Conservation (phyloP, 2,329 filamentous ascomycete genomes). For the Taxawa tesnikishii region DNA sequence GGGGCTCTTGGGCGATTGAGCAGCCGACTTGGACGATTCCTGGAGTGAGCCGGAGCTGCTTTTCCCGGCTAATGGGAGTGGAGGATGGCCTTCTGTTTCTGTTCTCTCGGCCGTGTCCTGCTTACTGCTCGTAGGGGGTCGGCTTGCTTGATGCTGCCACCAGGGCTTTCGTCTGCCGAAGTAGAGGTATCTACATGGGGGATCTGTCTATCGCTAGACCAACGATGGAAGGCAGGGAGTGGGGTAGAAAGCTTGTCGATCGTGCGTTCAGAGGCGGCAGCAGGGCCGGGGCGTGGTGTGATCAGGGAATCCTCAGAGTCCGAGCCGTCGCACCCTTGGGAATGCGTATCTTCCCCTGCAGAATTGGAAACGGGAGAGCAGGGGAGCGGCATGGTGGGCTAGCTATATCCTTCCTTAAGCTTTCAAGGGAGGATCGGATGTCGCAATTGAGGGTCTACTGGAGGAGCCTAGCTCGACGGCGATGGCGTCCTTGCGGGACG, state of each 20-base stretch:
- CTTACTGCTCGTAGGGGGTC: constrained; percentile 1
- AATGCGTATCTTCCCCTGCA: constrained; percentile 12
- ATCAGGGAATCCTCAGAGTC: constrained; percentile 18
- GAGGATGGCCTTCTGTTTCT: constrained; percentile 2
- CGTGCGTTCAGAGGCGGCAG: constrained; percentile 16
- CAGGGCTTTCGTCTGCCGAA: too few species aligned
- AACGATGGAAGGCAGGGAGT: constrained; percentile 6
- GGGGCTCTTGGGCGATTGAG: background rate
- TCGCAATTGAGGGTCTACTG: constrained; percentile 7
- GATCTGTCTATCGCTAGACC: constrained; percentile 6
- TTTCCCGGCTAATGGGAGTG: constrained; percentile 1
- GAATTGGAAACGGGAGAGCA: constrained; percentile 21
- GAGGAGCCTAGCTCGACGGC: too few species aligned
- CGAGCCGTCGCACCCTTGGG: constrained; percentile 12
- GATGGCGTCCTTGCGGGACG: background rate
- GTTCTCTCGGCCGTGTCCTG: background rate
- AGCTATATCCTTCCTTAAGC: constrained; percentile 1
- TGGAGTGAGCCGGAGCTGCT: constrained; percentile 1
- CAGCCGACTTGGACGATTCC: constrained; percentile 1
- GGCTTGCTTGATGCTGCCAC: background rate
- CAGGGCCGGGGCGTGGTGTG: constrained; percentile 19
- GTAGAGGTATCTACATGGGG: constrained; percentile 1
- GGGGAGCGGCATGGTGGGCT: constrained; percentile 13
- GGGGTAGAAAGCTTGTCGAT: constrained; percentile 11
- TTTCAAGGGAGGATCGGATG: background rate